Base-by-base conservation (phyloP, 208 protist species). In the Lotmaria passim region DNA sequence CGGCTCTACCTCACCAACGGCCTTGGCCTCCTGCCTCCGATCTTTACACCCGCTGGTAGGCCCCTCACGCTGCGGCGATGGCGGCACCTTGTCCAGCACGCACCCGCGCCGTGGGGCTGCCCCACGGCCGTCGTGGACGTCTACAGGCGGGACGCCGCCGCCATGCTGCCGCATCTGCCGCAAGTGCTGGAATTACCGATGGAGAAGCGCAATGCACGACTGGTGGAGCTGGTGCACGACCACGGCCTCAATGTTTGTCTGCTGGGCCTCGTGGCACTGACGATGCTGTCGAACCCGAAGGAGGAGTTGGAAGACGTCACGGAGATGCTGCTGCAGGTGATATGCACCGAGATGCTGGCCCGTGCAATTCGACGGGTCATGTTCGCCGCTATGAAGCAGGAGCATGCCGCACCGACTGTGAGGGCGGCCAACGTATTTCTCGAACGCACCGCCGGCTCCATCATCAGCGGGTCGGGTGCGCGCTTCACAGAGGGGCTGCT, bases 1-100 rank as follows among this genome's bases (percentile, higher is more conserved):
- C 62, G 76, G 2, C 66, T 79, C 3, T 92, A 92, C 69, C 61
- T 85, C 19, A 64, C 75, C 24, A 86, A 86, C 69, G 62, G 67
- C 41, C 34, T 87, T 36, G 85, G 85, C 7, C 52, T 87, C 24
- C 47, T 90, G 21, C 85, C 85, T 3, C 73, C 72, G 7, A 34
- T 90, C 34, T 53, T 61, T 31, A 60, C 39, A 30, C 23, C 44
- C 11, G 23, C 44, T 11, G 62, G 57, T 11, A 38, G 15, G 36
- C 64, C 68, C 23, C 65, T 72, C 46, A 66, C 74, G n/a, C 71
- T 85, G 61, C 79, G 79, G 41, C 79, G 84, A 14, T 80, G 77
- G 78, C 60, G 64, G 30, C 69, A 83, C 64, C 59, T 89, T 39
- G 56, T 77, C 24, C 62, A 69, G 43, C 67, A 79, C 24, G 66